Evolutionary conservation across 108 stramenopile genomes (phyloP).

Genomic region (Craspedostauros australis): DNA sequence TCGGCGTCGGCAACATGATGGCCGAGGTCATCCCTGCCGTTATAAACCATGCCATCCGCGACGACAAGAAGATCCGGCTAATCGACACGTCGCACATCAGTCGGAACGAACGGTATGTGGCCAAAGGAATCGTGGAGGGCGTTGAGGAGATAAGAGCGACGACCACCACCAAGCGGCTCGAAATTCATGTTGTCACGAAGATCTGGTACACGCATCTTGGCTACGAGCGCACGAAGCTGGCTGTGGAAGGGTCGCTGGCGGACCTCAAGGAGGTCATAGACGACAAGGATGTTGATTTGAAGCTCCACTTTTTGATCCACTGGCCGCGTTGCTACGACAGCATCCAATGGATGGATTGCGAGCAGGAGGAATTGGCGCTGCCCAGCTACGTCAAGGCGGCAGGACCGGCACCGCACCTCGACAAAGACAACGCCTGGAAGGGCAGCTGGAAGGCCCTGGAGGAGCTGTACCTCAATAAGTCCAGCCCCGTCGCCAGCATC

Average conservation of each 20-base stretch:
- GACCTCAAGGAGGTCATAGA: conserved; percentile 30
- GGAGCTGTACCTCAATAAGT: conserved; percentile 35
- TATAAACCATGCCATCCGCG: conserved; percentile 22
- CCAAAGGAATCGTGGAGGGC: conserved; percentile 47
- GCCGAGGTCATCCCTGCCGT: conserved; percentile 42
- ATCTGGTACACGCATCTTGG: conserved; percentile 90
- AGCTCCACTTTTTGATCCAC: conserved; percentile 72
- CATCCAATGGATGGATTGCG: conserved; percentile 83
- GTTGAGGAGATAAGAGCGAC: conserved; percentile 8
- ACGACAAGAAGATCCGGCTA: conserved; percentile 40
- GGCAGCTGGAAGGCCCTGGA: conserved; percentile 79
- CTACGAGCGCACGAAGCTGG: conserved; percentile 71
- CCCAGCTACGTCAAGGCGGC: conserved; percentile 47
- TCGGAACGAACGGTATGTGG: conserved; percentile 64
- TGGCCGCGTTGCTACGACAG: conserved; percentile 78
- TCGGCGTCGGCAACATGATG: conserved; percentile 76
- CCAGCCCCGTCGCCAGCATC: conserved; percentile 59
- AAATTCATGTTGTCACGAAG: conserved; percentile 80
- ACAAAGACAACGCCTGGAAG: conserved; percentile 71
- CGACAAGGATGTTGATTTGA: conserved; percentile 32
- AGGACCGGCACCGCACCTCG: conserved; percentile 66
- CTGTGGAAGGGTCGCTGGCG: conserved; percentile 49
- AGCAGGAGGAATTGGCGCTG: conserved; percentile 52
- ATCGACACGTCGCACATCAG: conserved; percentile 75
- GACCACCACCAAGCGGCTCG: conserved; percentile 4